phyloP scores from a whole-genome alignment of 352 stramenopile genomes.

The Phytopythium sindhum region DNA sequence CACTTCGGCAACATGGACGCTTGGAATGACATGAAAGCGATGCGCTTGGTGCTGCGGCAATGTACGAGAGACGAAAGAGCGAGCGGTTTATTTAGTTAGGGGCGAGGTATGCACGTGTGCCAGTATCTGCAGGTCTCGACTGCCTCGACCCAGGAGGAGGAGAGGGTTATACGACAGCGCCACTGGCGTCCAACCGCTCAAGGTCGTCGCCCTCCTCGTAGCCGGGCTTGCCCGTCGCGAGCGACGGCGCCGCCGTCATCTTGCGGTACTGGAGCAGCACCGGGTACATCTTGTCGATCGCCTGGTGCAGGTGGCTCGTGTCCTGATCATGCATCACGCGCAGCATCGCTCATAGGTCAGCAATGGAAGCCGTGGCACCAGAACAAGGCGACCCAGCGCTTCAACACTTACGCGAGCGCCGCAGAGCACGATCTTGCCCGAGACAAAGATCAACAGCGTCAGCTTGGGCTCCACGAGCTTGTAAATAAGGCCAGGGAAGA shows the following conservation, averaged over 20 bases:
- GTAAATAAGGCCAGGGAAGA: conserved; percentile 99
- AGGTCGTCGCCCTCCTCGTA: conserved; percentile 68
- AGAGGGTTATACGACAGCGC: conserved; percentile 25
- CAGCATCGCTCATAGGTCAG: neutral
- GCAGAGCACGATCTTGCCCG: conserved; percentile 99
- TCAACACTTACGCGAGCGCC: conserved; percentile 90
- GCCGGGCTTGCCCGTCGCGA: conserved; percentile 64
- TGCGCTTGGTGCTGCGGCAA: neutral
- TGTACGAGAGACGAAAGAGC: neutral
- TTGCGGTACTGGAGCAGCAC: conserved; percentile 67
- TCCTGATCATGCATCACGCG: conserved; percentile 17
- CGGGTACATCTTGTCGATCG: conserved; percentile 70
- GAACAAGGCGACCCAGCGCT: neutral
- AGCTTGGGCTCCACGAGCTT: conserved; percentile 95
- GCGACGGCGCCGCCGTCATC: conserved; percentile 67
- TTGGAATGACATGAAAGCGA: neutral
- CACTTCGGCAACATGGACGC: neutral
- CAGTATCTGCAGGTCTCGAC: neutral
- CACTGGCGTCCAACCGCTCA: conserved; percentile 56
- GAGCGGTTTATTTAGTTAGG: neutral
- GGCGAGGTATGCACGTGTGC: neutral
- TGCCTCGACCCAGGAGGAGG: neutral
- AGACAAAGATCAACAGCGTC: conserved; percentile 99
- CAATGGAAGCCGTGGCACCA: neutral
- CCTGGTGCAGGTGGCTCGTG: conserved; percentile 50